Evolutionary conservation across 2,329 filamentous ascomycete genomes (phyloP), one percentile per base, ranked within the genome.

Genomic region (Pestalotiopsis fici): DNA sequence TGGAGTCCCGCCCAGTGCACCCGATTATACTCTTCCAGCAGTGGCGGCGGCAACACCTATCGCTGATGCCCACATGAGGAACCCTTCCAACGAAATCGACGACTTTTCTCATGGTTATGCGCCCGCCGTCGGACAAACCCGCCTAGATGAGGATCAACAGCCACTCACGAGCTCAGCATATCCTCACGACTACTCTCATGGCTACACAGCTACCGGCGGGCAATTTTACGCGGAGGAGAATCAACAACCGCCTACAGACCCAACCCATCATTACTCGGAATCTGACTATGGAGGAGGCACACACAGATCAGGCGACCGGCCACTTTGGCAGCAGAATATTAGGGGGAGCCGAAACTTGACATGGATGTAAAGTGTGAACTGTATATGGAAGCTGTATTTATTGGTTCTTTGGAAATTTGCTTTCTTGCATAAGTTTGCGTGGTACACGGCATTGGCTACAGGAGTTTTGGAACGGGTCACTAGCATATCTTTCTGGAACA

Each of bases 271-370:
- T 54, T 64, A 18, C 59, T 65, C n/a, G 18, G 27, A n/a, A 21
- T 35, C 9, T 69, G 70, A 39, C 37, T 71, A 60, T 71, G 71
- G 70, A 69, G 71, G 70, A 69, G 72, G 23, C 73, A 72, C 25
- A 28, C 73, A 70, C 37, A 66, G 57, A 62, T 25, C 75, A 31
- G 70, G 70, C 5, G 76, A 80, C 27, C 76, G 83, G 55, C 84
- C 84, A 4, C 75, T 87, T 47, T 87, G 85, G 85, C 85, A 87
- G 75, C 85, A 87, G 76, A 86, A 86, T 64, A 78, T 85, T 66
- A 79, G 81, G 65, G 82, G 82, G 69, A 80, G 78, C 69, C 78
- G 85, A 64, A 87, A 83, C 74, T 67, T 84, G 69, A 82, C 82
- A 78, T 84, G 83, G 83, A 78, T 83, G 77, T 84, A 50, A 73